Evolutionary conservation across 169 alveolate genomes (phyloP).

Genomic region (Plasmodium yoelii): DNA sequence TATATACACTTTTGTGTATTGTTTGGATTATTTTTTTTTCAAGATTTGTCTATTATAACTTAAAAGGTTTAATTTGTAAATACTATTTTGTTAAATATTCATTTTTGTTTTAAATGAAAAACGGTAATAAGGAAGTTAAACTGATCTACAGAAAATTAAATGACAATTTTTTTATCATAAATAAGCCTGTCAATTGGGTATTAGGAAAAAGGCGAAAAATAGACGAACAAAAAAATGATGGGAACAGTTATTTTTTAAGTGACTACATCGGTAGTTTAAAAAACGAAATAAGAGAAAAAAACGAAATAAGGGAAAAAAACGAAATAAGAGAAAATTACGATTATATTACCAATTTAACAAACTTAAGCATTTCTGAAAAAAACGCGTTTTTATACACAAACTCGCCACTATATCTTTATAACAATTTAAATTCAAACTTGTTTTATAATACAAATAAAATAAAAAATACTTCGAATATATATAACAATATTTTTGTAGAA

Average conservation of each 20-base stretch:
- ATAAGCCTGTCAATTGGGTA: conserved; percentile 76
- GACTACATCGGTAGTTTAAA: not conserved
- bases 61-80: too few species aligned
- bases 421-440: conserved; percentile 21
- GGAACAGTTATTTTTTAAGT: not conserved
- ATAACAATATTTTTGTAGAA: conserved; percentile 11
- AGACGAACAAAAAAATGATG: not conserved
- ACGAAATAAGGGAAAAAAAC: not conserved
- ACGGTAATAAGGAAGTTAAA: conserved; percentile 33
- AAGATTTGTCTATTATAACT: too few species aligned
- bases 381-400: conserved; percentile 41
- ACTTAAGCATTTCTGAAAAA: conserved; percentile 56
- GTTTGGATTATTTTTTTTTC: too few species aligned
- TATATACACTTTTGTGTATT: too few species aligned
- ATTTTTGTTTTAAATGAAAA: conserved; percentile 36
- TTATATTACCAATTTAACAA: conserved; percentile 6
- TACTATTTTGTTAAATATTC: too few species aligned
- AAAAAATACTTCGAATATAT: conserved; percentile 4
- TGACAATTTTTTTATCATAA: conserved; percentile 65
- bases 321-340: not conserved
- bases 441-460: not conserved
- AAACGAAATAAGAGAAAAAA: not conserved
- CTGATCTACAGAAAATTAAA: conserved; percentile 59
- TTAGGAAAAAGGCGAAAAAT: conserved; percentile 29
- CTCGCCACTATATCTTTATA: conserved; percentile 23